phyloP scores from a whole-genome alignment of 305 asterid genomes.

The Ilex paraguariensis region DNA sequence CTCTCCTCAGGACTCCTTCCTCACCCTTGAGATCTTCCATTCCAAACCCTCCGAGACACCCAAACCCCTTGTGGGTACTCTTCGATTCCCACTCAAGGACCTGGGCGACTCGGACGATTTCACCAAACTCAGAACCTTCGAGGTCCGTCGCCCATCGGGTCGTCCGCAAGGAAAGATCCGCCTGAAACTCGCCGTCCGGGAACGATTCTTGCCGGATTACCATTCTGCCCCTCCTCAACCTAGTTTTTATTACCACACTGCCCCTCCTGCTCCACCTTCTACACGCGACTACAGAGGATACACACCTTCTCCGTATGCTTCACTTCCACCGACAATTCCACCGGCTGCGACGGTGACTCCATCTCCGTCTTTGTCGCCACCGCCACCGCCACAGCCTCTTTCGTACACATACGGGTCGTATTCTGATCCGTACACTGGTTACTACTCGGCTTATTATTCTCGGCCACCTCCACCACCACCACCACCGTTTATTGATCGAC shows the following conservation, averaged over 20 bases:
- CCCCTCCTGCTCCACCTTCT: conserved; percentile 35
- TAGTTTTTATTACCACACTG: conserved; percentile 45
- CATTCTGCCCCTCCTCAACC: conserved; percentile 64
- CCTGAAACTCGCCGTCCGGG: conserved; percentile 49
- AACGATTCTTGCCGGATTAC: conserved; percentile 50
- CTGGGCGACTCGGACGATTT: conserved; percentile 31
- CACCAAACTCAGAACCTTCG: conserved; percentile 27
- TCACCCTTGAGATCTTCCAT: conserved; percentile 75
- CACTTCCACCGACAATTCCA: conserved; percentile 35
- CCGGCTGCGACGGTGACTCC: conserved; percentile 27
- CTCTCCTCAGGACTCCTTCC: conserved; percentile 47
- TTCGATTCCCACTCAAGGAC: conserved; percentile 51
- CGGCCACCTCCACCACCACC: conserved; percentile 41
- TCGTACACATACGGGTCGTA: conserved; percentile 31
- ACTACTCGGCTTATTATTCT: conserved; percentile 52
- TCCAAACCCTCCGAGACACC: conserved; percentile 74
- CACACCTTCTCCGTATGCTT: conserved; percentile 32
- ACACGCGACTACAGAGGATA: conserved; percentile 42
- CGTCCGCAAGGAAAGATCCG: conserved; percentile 90
- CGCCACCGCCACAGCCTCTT: conserved; percentile 26
- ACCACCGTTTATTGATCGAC: conserved; percentile 46
- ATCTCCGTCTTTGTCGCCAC: conserved; percentile 14
- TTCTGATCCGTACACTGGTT: conserved; percentile 49
- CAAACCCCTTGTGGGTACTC: conserved; percentile 70
- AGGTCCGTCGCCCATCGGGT: conserved; percentile 80